Percentiles rank a stretch among this genome's conserved stretches.
Evolutionary conservation across 208 protist species (phyloP).

Genomic region (Tritrichomonas musculus): DNA sequence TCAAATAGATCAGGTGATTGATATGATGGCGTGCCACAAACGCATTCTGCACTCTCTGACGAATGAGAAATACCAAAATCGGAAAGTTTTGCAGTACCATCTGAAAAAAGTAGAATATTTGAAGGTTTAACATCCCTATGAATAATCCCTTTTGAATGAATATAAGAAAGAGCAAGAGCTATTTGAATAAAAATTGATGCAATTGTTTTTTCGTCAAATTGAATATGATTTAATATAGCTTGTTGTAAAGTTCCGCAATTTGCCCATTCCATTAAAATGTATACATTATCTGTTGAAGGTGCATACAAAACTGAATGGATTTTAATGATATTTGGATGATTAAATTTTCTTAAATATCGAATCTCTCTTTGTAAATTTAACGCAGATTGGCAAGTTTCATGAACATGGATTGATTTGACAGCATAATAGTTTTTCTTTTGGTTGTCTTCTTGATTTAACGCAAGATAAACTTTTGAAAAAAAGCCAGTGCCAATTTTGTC

Average conservation of each 20-base stretch:
- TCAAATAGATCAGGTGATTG: background rate
- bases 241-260: background rate
- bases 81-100: background rate
- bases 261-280: background rate
- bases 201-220: background rate
- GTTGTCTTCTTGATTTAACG: background rate
- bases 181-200: background rate
- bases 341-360: too few relatives aligned
- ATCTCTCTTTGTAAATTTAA: too few relatives aligned
- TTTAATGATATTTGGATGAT: too few relatives aligned
- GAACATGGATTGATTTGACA: too few relatives aligned
- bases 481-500: background rate
- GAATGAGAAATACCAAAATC: constrained; percentile 4
- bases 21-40: background rate
- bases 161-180: background rate
- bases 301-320: background rate
- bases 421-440: background rate
- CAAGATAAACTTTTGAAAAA: background rate
- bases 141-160: background rate
- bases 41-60: background rate
- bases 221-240: background rate
- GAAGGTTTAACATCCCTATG: background rate
- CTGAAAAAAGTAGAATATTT: background rate
- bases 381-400: too few relatives aligned
- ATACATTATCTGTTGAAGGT: background rate